These are phyloP conservation scores for Hyphopichia burtonii DNA, from an alignment of 1,139 yeast species.

Conservation along the genomic window DNA sequence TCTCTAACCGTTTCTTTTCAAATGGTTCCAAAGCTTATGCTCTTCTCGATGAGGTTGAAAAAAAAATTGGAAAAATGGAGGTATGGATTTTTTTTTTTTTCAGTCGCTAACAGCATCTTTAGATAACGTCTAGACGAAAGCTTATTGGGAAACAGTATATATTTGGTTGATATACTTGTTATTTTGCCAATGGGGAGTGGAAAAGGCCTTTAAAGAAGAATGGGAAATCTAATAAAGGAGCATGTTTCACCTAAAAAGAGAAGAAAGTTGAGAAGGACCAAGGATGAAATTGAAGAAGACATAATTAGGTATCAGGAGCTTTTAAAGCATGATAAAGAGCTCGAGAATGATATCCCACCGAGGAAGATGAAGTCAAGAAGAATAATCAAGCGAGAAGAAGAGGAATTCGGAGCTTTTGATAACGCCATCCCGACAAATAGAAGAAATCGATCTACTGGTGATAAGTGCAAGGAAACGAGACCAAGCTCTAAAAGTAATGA, in stretches of 20 bases:
- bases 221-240: background rate
- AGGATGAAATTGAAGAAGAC: slow-evolving; percentile 17
- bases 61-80: slow-evolving; percentile 1
- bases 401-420: background rate
- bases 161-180: background rate
- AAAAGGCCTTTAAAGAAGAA: background rate
- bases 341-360: slow-evolving; percentile 30
- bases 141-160: background rate
- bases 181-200: background rate
- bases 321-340: slow-evolving; percentile 12
- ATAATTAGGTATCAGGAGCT: slow-evolving; percentile 19
- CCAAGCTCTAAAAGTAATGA: no score
- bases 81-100: no score
- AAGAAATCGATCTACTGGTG: background rate
- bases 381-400: background rate
- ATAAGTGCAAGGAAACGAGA: background rate
- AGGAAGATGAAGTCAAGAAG: slow-evolving; percentile 9
- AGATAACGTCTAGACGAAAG: background rate
- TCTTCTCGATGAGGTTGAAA: slow-evolving; percentile 1
- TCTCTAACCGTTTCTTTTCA: background rate
- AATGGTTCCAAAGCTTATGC: background rate
- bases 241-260: slow-evolving; percentile 1
- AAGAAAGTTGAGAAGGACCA: slow-evolving; percentile 8
- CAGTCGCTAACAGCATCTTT: background rate
- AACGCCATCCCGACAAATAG: background rate